phyloP scores from a whole-genome alignment of 176 grass and related monocot species.

The Avena atlantica region DNA sequence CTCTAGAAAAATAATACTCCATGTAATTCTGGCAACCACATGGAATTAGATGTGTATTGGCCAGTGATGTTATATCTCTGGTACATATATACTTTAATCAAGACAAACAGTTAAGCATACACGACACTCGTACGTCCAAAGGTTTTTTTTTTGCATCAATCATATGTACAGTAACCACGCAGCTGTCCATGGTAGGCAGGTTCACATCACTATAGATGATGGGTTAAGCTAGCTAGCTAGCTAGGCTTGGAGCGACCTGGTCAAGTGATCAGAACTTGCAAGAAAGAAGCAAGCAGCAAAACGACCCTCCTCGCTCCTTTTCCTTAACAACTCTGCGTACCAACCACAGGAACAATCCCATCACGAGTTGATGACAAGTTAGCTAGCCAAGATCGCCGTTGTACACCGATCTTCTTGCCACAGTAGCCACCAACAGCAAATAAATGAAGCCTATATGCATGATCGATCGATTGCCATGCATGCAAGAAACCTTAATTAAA shows the following conservation, averaged over 20 bases:
- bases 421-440: slow-evolving; percentile 35
- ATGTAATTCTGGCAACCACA: slow-evolving; percentile 28
- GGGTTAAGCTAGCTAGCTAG: not conserved
- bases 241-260: slow-evolving; percentile 46
- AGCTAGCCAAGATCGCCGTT: slow-evolving; percentile 29
- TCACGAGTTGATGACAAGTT: slow-evolving; percentile 27
- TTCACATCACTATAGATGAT: slow-evolving; percentile 47
- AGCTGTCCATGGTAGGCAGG: slow-evolving; percentile 32
- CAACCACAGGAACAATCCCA: slow-evolving; percentile 46
- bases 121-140: slow-evolving; percentile 24
- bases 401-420: slow-evolving; percentile 32
- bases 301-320: slow-evolving; percentile 37
- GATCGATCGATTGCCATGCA: slow-evolving; percentile 7
- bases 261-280: slow-evolving; percentile 39
- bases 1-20: not conserved
- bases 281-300: slow-evolving; percentile 48
- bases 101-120: not conserved
- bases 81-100: not conserved
- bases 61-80: not conserved
- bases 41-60: not conserved
- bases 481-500: slow-evolving; percentile 29
- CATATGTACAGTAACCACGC: slow-evolving; percentile 31
- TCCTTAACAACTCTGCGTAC: slow-evolving; percentile 51
- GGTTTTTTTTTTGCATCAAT: slow-evolving; percentile 31
- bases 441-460: not conserved